These are phyloP conservation scores for Oryza glumipatula DNA, from an alignment of 176 grass and related monocot genomes.

Conservation along the genomic window DNA sequence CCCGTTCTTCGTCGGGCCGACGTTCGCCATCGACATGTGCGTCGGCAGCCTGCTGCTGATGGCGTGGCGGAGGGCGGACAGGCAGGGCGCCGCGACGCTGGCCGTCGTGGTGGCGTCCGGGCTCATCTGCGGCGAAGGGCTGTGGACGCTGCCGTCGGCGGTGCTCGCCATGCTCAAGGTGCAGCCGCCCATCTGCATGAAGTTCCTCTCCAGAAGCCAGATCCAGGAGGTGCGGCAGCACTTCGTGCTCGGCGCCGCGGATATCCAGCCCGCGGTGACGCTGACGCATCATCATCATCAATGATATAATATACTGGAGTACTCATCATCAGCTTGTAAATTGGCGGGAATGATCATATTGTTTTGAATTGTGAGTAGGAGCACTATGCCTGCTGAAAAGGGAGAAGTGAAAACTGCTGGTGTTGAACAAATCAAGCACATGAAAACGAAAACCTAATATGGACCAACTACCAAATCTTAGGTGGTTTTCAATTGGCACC, in stretches of 20 bases:
- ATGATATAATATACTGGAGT: no score
- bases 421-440: background rate
- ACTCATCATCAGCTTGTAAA: constrained; percentile 25
- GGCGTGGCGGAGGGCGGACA: constrained; percentile 30
- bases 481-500: no score
- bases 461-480: background rate
- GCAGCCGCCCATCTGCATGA: constrained; percentile 49
- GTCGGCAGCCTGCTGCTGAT: constrained; percentile 48
- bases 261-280: background rate
- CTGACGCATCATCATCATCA: no score
- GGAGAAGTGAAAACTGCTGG: background rate
- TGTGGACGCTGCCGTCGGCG: constrained; percentile 42
- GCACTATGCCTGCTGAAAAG: background rate
- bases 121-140: constrained; percentile 48
- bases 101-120: constrained; percentile 39
- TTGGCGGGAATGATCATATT: constrained; percentile 3
- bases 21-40: constrained; percentile 45
- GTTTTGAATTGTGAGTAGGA: background rate
- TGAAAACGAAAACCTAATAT: background rate
- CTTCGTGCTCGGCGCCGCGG: background rate
- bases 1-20: constrained; percentile 44
- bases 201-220: constrained; percentile 40
- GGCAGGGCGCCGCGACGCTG: constrained; percentile 11
- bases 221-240: constrained; percentile 2
- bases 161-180: constrained; percentile 36